A percentile compares a stretch with the other conserved stretches of the same genome.
Conservation (phyloP, 208 protist species). For the Acanthamoeba lenticulata region DNA sequence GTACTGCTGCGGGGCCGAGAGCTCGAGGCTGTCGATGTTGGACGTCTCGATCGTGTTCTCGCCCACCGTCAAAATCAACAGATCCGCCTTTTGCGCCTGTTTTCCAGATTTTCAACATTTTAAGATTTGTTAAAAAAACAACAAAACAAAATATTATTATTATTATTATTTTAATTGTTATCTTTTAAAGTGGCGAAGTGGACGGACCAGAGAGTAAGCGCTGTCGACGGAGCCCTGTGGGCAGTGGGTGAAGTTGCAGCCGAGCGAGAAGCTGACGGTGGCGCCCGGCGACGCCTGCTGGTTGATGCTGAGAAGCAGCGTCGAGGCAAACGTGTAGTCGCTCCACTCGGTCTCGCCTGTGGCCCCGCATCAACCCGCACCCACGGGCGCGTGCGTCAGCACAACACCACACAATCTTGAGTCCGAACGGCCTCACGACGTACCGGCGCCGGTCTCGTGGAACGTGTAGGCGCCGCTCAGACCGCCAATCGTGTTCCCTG, state of each 20-base stretch:
- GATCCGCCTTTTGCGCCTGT: constrained; percentile 7
- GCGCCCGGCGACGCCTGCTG: neutral
- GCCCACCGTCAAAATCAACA: neutral
- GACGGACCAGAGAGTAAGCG: neutral
- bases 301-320: constrained; percentile 35
- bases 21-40: neutral
- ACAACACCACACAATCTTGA: too few species aligned
- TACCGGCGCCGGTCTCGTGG: neutral
- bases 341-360: constrained; percentile 1
- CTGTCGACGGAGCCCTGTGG: neutral
- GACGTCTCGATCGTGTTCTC: neutral
- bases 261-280: neutral
- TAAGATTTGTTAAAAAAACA: neutral
- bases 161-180: neutral
- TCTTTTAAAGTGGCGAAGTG: neutral
- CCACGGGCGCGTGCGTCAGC: neutral
- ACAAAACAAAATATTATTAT: neutral
- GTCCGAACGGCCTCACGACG: too few species aligned
- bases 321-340: neutral
- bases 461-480: constrained; percentile 15
- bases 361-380: neutral
- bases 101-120: neutral
- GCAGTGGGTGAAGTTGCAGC: neutral
- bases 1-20: neutral
- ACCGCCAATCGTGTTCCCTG: constrained; percentile 10